Percentiles rank a stretch among this genome's conserved stretches.
Conservation (phyloP, 1,284 basidiomycete genomes). For the Puccinia hordei region DNA sequence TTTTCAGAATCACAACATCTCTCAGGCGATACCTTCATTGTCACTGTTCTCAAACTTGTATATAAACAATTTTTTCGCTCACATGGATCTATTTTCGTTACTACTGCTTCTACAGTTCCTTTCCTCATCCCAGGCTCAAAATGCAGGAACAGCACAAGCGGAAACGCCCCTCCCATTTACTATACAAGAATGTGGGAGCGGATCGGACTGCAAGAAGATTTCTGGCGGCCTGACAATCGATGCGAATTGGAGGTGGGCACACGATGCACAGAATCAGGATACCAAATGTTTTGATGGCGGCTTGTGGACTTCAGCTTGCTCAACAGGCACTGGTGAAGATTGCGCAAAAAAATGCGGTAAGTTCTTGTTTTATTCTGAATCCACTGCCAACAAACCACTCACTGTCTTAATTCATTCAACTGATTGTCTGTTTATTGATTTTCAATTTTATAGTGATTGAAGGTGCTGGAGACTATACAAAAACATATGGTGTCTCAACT, state of each 20-base stretch:
- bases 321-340: conserved; percentile 6
- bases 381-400: not conserved
- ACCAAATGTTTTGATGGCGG: not conserved
- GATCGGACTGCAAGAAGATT: not conserved
- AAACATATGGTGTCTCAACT: conserved; percentile 16
- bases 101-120: conserved; percentile 1
- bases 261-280: not conserved
- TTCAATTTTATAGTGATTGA: not conserved
- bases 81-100: conserved; percentile 2
- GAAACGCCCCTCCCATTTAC: not conserved
- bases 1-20: not conserved
- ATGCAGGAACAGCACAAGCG: not conserved
- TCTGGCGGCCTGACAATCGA: conserved; percentile 17
- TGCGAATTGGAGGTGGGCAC: conserved; percentile 16
- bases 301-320: conserved; percentile 8
- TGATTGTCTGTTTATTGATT: not conserved
- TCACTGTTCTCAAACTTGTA: not conserved
- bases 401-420: not conserved
- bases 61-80: not conserved
- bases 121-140: not conserved
- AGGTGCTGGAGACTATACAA: conserved; percentile 1
- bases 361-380: not conserved
- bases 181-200: conserved; percentile 9
- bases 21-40: not conserved
- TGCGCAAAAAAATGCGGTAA: conserved; percentile 20